Percentiles rank a stretch among this genome's conserved stretches.
These are phyloP conservation scores for Adenanthera pavonina DNA, from an alignment of 306 rosid species.

Conservation along the genomic window DNA sequence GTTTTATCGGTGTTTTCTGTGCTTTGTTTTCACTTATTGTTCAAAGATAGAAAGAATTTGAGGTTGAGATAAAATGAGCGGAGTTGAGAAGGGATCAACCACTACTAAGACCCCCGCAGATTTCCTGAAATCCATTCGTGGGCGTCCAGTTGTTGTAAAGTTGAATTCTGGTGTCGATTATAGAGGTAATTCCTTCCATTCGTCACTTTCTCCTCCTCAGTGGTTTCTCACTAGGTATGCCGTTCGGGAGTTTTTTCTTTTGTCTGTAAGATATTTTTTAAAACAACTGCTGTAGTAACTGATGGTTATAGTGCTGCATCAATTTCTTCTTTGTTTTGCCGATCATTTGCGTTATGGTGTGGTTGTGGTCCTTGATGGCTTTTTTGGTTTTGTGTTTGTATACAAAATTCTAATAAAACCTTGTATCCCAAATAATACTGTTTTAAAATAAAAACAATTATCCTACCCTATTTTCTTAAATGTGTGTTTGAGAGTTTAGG, in stretches of 20 bases:
- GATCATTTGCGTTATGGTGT: no score
- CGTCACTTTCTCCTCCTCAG: background rate
- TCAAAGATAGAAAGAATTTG: background rate
- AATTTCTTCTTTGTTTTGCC: no score
- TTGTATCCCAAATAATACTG: no score
- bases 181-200: slow-evolving; percentile 58
- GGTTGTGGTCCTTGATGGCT: no score
- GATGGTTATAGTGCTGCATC: background rate
- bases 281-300: background rate
- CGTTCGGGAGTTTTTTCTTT: background rate
- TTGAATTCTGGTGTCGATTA: slow-evolving; percentile 94
- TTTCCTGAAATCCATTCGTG: slow-evolving; percentile 92
- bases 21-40: background rate
- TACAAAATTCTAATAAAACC: no score
- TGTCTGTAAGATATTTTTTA: background rate
- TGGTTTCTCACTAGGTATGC: background rate
- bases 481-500: no score
- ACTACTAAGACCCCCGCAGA: slow-evolving; percentile 89
- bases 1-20: background rate
- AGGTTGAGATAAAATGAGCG: slow-evolving; percentile 47
- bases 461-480: no score
- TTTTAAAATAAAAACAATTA: no score
- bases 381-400: no score
- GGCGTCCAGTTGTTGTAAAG: slow-evolving; percentile 93
- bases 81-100: slow-evolving; percentile 67